A percentile compares a stretch with the other conserved stretches of the same genome.
phyloP scores from a whole-genome alignment of 441 rosid species.

The Populus hybrid region DNA sequence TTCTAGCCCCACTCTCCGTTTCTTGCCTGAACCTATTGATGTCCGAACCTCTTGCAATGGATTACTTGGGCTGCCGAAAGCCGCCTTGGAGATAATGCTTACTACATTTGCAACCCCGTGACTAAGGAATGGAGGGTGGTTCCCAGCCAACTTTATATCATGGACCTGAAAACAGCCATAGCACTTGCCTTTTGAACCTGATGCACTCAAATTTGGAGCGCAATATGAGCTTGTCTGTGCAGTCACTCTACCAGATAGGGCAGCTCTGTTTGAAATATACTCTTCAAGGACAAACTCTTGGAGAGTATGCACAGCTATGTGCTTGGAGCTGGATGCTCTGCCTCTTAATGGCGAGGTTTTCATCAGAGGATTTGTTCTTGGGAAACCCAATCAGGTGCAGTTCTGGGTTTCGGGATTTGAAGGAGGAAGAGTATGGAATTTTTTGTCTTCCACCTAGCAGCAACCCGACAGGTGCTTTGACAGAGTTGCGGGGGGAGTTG shows the following conservation, averaged over 20 bases:
- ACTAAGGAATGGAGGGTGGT: constrained; percentile 35
- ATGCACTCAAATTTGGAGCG: constrained; percentile 11
- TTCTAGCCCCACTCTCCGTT: constrained; percentile 30
- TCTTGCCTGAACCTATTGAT: constrained; percentile 35
- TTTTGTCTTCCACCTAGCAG: constrained; percentile 25
- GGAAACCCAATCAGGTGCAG: constrained; percentile 22
- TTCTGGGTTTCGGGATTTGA: constrained; percentile 31
- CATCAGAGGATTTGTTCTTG: constrained; percentile 26
- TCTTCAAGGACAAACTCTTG: constrained; percentile 47
- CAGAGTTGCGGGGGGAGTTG: constrained; percentile 30
- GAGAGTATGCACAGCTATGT: constrained; percentile 29
- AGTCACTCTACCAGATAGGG: constrained; percentile 6
- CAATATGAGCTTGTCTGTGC: constrained; percentile 41
- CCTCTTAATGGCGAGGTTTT: constrained; percentile 21
- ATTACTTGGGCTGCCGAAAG: constrained; percentile 41
- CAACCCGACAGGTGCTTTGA: constrained; percentile 26
- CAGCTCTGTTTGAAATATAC: constrained; percentile 40
- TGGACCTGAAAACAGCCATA: constrained; percentile 27
- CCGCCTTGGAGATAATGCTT: constrained; percentile 4
- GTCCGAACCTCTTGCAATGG: constrained; percentile 38
- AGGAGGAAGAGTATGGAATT: constrained; percentile 26
- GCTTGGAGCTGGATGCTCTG: constrained; percentile 20
- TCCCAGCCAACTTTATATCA: constrained; percentile 35
- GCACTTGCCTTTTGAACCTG: constrained; percentile 42
- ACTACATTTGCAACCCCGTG: constrained; percentile 49